phyloP scores from a whole-genome alignment of 169 alveolate species.

The Cryptosporidium bovis region DNA sequence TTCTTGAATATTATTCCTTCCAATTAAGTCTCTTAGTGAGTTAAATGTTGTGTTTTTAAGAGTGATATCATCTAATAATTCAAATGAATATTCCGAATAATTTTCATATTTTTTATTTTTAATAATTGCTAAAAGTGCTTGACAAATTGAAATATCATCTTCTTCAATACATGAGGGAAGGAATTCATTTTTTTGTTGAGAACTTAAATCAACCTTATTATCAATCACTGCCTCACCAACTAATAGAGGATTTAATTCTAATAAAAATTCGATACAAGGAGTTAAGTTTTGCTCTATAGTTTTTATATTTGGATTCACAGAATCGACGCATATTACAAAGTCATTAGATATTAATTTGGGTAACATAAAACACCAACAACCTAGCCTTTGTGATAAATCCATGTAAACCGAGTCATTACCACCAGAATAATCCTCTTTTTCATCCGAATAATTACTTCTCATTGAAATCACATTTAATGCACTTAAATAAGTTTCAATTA shows the following conservation, averaged over 20 bases:
- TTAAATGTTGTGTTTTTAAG: slow-evolving; percentile 44
- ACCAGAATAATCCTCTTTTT: background rate
- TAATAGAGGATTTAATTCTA: slow-evolving; percentile 29
- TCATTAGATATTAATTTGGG: slow-evolving; percentile 52
- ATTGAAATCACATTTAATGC: background rate
- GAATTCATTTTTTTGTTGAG: slow-evolving; percentile 22
- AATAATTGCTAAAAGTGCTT: slow-evolving; percentile 4
- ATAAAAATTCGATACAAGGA: slow-evolving; percentile 44
- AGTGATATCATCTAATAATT: slow-evolving; percentile 16
- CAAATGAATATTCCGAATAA: background rate
- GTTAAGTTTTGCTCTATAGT: slow-evolving; percentile 40
- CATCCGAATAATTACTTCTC: background rate
- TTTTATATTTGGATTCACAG: slow-evolving; percentile 33
- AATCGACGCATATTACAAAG: slow-evolving; percentile 33
- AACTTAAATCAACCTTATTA: slow-evolving; percentile 8
- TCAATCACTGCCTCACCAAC: slow-evolving; percentile 56
- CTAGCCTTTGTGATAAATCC: slow-evolving; percentile 60
- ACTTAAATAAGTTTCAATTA: slow-evolving; percentile 65
- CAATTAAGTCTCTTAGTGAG: background rate
- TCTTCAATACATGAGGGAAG: slow-evolving; percentile 36
- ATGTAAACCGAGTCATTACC: background rate
- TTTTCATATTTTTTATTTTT: background rate
- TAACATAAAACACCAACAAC: slow-evolving; percentile 61
- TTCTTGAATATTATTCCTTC: background rate
- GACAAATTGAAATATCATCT: slow-evolving; percentile 48